phyloP scores from a whole-genome alignment of 225 moss, liverwort and hornwort genomes.

The Takakia lepidozioides region DNA sequence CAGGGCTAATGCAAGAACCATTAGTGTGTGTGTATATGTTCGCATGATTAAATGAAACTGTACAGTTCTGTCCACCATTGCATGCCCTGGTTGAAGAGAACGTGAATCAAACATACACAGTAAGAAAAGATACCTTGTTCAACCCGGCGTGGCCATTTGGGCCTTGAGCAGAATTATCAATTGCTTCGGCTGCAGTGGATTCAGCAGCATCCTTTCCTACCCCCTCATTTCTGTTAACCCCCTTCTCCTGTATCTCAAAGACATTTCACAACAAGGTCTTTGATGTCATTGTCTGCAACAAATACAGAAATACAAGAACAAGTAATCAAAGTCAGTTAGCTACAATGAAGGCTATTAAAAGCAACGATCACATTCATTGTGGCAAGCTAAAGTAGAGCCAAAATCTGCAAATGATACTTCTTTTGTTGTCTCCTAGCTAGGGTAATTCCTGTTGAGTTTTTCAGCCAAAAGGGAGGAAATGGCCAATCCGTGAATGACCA shows the following conservation, averaged over 20 bases:
- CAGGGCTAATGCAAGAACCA: background rate
- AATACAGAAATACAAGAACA: background rate
- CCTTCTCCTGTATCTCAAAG: background rate
- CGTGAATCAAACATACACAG: background rate
- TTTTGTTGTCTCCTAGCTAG: too few relatives aligned
- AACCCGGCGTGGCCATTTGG: background rate
- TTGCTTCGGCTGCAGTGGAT: background rate
- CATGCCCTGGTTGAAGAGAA: background rate
- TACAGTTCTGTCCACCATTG: too few relatives aligned
- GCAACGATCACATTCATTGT: too few relatives aligned
- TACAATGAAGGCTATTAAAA: too few relatives aligned
- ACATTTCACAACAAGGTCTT: background rate
- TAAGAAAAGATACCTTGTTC: background rate
- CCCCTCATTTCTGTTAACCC: background rate
- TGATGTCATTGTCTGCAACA: background rate
- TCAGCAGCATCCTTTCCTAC: background rate
- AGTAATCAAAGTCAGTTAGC: background rate
- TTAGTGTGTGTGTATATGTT: background rate
- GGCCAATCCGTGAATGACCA: background rate
- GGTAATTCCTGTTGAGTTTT: too few relatives aligned
- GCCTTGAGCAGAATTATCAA: background rate
- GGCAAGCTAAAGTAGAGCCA: too few relatives aligned
- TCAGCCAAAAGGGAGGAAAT: background rate
- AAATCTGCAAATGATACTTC: too few relatives aligned
- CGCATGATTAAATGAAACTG: background rate